Evolutionary conservation across 148 eudicot genomes (phyloP).

Genomic region (Spergularia marina): DNA sequence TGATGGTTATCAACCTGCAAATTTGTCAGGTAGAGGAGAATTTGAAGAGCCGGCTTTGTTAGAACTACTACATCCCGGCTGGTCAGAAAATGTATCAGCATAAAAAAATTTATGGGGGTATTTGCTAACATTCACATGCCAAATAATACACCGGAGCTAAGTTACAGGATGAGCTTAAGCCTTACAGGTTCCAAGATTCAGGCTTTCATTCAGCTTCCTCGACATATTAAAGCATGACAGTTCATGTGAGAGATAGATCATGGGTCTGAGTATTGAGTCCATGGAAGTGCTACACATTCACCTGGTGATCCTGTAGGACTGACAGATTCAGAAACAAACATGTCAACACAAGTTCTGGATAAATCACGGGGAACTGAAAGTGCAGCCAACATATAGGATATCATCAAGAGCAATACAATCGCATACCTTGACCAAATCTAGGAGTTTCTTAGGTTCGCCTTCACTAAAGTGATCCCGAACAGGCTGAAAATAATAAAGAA

Average conservation of each 20-base stretch:
- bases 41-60: conserved; percentile 4
- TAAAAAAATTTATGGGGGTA: background rate
- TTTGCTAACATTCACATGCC: conserved; percentile 10
- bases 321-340: background rate
- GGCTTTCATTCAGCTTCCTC: conserved; percentile 5
- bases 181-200: background rate
- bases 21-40: background rate
- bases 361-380: no score
- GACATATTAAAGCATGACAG: background rate
- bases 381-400: no score
- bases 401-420: background rate
- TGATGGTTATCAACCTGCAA: background rate
- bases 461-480: conserved; percentile 82
- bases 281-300: background rate
- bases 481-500: conserved; percentile 39
- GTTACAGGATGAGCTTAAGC: background rate
- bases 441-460: conserved; percentile 54
- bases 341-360: no score
- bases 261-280: background rate
- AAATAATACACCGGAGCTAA: background rate
- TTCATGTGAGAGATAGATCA: background rate
- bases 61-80: background rate
- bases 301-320: conserved; percentile 23
- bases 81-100: conserved; percentile 2
- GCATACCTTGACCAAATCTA: conserved; percentile 75